Conservation (phyloP, 441 rosid genomes). For the Corymbia citriodora region DNA sequence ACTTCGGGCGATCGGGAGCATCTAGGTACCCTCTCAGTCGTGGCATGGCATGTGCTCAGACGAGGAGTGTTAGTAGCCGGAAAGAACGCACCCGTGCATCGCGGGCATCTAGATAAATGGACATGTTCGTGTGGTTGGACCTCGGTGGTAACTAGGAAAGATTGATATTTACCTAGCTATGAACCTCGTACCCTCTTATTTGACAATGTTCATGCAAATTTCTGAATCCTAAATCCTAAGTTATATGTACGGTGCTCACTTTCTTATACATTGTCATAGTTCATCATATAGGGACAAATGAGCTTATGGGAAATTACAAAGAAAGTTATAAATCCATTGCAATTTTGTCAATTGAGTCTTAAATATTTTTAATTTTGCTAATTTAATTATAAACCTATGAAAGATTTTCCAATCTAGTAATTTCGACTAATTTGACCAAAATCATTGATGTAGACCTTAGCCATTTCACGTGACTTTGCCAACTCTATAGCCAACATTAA, state of each 20-base stretch:
- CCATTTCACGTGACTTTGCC: too few relatives aligned
- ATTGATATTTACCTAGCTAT: background rate
- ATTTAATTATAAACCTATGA: fast-evolving
- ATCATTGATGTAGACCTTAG: too few relatives aligned
- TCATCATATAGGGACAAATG: background rate
- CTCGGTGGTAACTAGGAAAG: background rate
- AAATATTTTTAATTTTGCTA: fast-evolving
- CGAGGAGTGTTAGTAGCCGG: fast-evolving
- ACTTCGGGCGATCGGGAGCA: background rate
- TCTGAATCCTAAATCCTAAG: background rate
- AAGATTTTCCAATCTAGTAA: fast-evolving
- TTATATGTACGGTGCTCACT: background rate
- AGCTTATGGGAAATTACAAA: fast-evolving
- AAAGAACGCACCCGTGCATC: background rate
- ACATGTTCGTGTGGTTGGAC: background rate
- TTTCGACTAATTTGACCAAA: too few relatives aligned
- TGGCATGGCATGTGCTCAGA: background rate
- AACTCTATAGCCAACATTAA: too few relatives aligned
- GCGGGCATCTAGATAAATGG: background rate
- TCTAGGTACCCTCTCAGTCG: background rate
- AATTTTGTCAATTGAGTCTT: fast-evolving
- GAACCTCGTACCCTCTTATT: background rate
- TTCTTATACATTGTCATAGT: background rate
- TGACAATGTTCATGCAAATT: background rate
- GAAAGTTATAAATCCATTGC: fast-evolving